Percentiles rank a stretch among this genome's conserved stretches.
phyloP scores from a whole-genome alignment of 73 alveolate genomes.

The Symbiodinium natans region DNA sequence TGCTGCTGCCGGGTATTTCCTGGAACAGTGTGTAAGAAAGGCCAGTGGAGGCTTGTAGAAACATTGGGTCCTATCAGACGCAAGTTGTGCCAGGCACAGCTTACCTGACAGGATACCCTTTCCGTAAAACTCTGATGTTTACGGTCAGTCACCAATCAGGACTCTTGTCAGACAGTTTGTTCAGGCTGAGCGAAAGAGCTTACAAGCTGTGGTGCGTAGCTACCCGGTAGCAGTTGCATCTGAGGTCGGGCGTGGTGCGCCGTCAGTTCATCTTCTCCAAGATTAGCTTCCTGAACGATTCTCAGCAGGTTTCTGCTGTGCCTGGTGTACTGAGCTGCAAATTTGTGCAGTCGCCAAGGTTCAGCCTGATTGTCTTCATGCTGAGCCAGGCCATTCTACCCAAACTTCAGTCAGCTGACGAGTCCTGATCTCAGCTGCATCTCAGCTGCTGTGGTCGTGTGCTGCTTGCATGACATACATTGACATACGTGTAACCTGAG shows the following conservation, averaged over 20 bases:
- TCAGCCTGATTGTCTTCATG: slow-evolving; percentile 84
- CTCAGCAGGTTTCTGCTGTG: neutral
- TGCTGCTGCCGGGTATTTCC: too few relatives aligned
- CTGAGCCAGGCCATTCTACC: slow-evolving; percentile 76
- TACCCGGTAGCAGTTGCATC: neutral
- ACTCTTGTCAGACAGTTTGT: too few relatives aligned
- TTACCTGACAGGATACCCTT: too few relatives aligned
- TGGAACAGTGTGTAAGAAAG: too few relatives aligned
- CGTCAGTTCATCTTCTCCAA: slow-evolving; percentile 83
- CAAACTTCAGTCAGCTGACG: slow-evolving; percentile 35
- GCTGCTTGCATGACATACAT: neutral
- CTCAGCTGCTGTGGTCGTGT: neutral
- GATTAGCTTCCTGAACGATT: neutral
- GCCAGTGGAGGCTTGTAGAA: too few relatives aligned
- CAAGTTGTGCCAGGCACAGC: too few relatives aligned
- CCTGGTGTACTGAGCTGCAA: neutral
- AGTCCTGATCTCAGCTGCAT: neutral
- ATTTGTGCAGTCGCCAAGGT: neutral
- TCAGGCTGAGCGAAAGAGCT: too few relatives aligned
- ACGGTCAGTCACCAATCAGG: too few relatives aligned
- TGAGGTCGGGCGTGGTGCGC: slow-evolving; percentile 63
- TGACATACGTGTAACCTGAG: neutral
- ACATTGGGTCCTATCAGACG: too few relatives aligned
- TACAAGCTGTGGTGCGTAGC: too few relatives aligned
- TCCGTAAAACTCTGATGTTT: too few relatives aligned